Conservation (phyloP, 306 rosid species). For the Citrullus colocynthis region DNA sequence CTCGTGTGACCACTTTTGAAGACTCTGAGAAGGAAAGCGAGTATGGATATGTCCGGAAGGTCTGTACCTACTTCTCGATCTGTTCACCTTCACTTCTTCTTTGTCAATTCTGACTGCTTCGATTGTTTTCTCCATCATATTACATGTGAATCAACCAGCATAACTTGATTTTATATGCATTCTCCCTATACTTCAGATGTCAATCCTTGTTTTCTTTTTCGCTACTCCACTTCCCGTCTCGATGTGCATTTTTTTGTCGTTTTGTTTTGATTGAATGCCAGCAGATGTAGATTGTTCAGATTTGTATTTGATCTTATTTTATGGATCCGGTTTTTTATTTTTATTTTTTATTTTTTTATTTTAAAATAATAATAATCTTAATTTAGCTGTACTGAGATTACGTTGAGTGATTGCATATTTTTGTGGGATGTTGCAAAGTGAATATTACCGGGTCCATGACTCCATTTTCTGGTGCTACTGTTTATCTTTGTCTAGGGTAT, state of each 20-base stretch:
- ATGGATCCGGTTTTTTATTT: not conserved
- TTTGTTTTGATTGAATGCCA: not conserved
- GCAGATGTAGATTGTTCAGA: not conserved
- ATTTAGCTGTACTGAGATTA: not conserved
- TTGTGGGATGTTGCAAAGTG: not conserved
- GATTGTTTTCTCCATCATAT: not conserved
- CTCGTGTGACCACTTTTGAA: slow-evolving; percentile 86
- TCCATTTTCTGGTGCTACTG: not conserved
- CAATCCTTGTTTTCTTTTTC: not conserved
- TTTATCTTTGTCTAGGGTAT: not conserved
- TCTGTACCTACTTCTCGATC: slow-evolving; percentile 11
- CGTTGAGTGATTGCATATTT: not conserved
- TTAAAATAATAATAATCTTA: not conserved
- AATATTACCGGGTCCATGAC: not conserved
- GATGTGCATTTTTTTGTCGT: not conserved
- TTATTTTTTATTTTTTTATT: no score
- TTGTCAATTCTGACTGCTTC: not conserved
- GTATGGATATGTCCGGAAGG: slow-evolving; percentile 98
- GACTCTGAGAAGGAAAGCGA: slow-evolving; percentile 98
- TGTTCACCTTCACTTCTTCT: not conserved
- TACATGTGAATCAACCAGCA: not conserved
- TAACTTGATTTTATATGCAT: not conserved
- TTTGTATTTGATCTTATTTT: not conserved
- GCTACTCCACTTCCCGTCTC: not conserved
- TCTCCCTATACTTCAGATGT: not conserved